Percentiles rank a stretch among this genome's conserved stretches.
Conservation (phyloP, 805 yeast genomes). For the Pichia phayaonensis region DNA sequence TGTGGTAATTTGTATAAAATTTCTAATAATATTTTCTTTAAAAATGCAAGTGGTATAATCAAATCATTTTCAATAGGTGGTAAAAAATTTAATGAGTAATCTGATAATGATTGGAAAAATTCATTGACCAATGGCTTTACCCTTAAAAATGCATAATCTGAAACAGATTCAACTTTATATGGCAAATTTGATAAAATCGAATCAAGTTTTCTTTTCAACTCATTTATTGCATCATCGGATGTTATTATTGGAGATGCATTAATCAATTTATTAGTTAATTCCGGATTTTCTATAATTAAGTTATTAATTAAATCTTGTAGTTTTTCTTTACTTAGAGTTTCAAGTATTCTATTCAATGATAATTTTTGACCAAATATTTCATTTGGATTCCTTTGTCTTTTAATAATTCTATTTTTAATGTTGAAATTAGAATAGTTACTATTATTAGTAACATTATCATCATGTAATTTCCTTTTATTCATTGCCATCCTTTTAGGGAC, state of each 20-base stretch:
- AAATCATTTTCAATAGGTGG: slow-evolving; percentile 61
- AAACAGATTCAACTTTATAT: slow-evolving; percentile 61
- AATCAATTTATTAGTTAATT: slow-evolving; percentile 43
- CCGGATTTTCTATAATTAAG: slow-evolving; percentile 56
- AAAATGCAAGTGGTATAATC: slow-evolving; percentile 48
- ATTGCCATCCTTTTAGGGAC: background rate
- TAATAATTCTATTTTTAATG: slow-evolving; percentile 8
- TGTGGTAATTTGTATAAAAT: slow-evolving; percentile 59
- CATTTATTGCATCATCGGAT: slow-evolving; percentile 41
- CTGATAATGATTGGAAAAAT: slow-evolving; percentile 63
- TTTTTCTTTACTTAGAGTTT: slow-evolving; percentile 53
- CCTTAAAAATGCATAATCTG: slow-evolving; percentile 72
- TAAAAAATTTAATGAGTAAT: slow-evolving; percentile 62
- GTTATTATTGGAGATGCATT: slow-evolving; percentile 52
- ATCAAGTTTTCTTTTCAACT: slow-evolving; percentile 40
- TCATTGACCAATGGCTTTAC: slow-evolving; percentile 63
- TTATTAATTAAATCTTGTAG: slow-evolving; percentile 45
- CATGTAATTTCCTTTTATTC: slow-evolving; percentile 1
- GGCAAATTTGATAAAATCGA: slow-evolving; percentile 50
- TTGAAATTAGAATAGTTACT: background rate
- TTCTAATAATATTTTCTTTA: slow-evolving; percentile 49
- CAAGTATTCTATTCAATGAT: slow-evolving; percentile 58
- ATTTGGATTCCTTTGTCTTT: slow-evolving; percentile 29
- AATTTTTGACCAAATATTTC: slow-evolving; percentile 49
- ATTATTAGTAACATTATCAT: background rate